Percentiles rank a stretch among this genome's conserved stretches.
Evolutionary conservation across 1,139 yeast species (phyloP).

Genomic region (Blastobotrys arbuscula): DNA sequence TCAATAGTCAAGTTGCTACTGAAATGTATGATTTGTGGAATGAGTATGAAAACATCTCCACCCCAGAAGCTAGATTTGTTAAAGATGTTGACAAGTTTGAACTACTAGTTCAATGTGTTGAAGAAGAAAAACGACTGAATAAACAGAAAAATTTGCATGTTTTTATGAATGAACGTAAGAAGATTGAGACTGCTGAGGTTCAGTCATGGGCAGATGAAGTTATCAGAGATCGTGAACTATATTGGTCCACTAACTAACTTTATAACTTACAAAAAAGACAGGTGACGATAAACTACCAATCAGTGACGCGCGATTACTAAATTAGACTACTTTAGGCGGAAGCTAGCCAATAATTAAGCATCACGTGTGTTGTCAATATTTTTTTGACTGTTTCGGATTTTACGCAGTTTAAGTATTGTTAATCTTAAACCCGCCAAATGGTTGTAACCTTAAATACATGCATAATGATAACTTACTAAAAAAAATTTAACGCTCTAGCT

Average conservation of each 20-base stretch:
- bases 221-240: slow-evolving; percentile 49
- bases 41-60: slow-evolving; percentile 82
- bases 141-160: slow-evolving; percentile 56
- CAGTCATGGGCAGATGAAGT: slow-evolving; percentile 65
- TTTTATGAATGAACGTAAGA: slow-evolving; percentile 57
- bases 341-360: too few relatives aligned
- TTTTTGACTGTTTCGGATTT: too few relatives aligned
- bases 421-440: too few relatives aligned
- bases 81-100: slow-evolving; percentile 95
- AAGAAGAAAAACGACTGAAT: slow-evolving; percentile 64
- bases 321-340: too few relatives aligned
- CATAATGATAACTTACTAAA: too few relatives aligned
- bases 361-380: too few relatives aligned
- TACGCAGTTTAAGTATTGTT: too few relatives aligned
- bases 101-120: slow-evolving; percentile 84
- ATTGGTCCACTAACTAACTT: slow-evolving; percentile 36
- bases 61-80: slow-evolving; percentile 80
- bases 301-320: too few relatives aligned
- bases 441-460: too few relatives aligned
- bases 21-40: slow-evolving; percentile 75
- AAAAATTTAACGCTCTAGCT: too few relatives aligned
- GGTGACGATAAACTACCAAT: too few relatives aligned
- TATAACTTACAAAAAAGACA: too few relatives aligned
- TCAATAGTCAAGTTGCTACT: slow-evolving; percentile 56
- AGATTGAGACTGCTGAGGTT: slow-evolving; percentile 70